Conservation (phyloP, 257 asterid genomes). For the Thymus mandschuricus region DNA sequence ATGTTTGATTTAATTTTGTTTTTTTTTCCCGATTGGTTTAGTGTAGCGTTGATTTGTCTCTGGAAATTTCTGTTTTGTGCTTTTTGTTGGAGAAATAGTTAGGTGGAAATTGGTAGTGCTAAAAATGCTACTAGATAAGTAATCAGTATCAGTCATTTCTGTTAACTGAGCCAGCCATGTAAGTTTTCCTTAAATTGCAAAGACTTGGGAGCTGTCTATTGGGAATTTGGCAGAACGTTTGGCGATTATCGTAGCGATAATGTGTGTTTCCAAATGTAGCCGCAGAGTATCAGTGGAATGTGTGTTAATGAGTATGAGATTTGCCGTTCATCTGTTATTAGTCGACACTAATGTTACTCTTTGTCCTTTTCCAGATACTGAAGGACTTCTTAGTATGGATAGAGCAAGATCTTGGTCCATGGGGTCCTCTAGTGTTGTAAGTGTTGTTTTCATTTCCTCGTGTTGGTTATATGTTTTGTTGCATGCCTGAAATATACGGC, state of each 20-base stretch:
- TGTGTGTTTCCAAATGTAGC: background rate
- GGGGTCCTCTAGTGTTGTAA: slow-evolving; percentile 99
- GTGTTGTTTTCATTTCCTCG: slow-evolving; percentile 39
- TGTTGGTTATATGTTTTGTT: background rate
- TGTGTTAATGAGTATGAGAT: slow-evolving; percentile 17
- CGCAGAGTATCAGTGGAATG: slow-evolving; percentile 1
- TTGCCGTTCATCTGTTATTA: slow-evolving; percentile 12
- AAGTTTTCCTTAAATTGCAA: background rate
- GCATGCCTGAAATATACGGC: background rate
- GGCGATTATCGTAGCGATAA: background rate
- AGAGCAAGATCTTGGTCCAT: slow-evolving; percentile 94
- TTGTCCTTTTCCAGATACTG: slow-evolving; percentile 58
- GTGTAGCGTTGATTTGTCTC: slow-evolving; percentile 6
- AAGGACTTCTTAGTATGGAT: slow-evolving; percentile 91
- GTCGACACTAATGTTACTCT: slow-evolving; percentile 15
- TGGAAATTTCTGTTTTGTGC: background rate
- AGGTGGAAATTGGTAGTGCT: slow-evolving; percentile 1
- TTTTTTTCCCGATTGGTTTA: background rate
- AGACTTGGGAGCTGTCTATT: background rate
- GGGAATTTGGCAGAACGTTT: background rate
- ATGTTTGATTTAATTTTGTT: slow-evolving; percentile 3
- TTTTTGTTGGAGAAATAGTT: background rate
- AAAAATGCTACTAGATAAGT: background rate
- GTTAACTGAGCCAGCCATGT: slow-evolving; percentile 6
- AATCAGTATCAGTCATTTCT: background rate